Conservation (phyloP, 2,329 filamentous ascomycete genomes). For the Pyrenochaeta sp. region DNA sequence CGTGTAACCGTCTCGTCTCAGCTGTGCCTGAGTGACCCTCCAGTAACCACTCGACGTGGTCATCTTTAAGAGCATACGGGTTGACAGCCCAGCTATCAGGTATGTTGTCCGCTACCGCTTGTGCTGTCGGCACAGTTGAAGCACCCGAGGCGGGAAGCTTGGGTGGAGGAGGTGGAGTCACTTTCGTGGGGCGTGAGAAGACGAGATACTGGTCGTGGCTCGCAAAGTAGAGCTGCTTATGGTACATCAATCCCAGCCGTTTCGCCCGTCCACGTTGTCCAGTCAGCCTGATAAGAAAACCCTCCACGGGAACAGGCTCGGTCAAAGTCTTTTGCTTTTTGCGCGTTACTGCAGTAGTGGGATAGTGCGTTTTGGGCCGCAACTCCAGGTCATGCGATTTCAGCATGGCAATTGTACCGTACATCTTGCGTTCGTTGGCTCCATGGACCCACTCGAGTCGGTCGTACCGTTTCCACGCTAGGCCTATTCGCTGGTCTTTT, state of each 20-base stretch:
- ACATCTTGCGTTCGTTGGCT: slow-evolving; percentile 72
- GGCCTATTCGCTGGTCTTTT: slow-evolving; percentile 65
- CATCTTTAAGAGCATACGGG: slow-evolving; percentile 65
- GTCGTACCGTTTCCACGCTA: slow-evolving; percentile 75
- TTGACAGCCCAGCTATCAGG: slow-evolving; percentile 69
- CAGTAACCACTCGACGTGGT: slow-evolving; percentile 65
- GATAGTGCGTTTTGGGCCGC: slow-evolving; percentile 71
- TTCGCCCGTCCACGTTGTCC: slow-evolving; percentile 68
- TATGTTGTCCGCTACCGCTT: slow-evolving; percentile 64
- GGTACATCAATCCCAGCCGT: slow-evolving; percentile 67
- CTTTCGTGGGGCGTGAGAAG: slow-evolving; percentile 68
- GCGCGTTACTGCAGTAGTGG: slow-evolving; percentile 57
- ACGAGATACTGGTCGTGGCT: slow-evolving; percentile 70
- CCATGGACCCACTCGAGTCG: slow-evolving; percentile 74
- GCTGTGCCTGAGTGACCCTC: slow-evolving; percentile 52
- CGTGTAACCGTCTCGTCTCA: slow-evolving; percentile 59
- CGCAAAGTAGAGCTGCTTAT: slow-evolving; percentile 72
- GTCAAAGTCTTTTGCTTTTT: slow-evolving; percentile 55
- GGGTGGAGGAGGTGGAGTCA: slow-evolving; percentile 65
- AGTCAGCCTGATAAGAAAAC: slow-evolving; percentile 71
- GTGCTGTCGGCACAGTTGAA: slow-evolving; percentile 61
- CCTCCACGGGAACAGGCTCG: slow-evolving; percentile 71
- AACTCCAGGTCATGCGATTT: slow-evolving; percentile 72
- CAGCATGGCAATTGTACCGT: slow-evolving; percentile 72
- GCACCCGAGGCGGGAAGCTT: slow-evolving; percentile 56